phyloP scores from a whole-genome alignment of 2,329 filamentous ascomycete genomes.

The Colletotrichum cuscutae region DNA sequence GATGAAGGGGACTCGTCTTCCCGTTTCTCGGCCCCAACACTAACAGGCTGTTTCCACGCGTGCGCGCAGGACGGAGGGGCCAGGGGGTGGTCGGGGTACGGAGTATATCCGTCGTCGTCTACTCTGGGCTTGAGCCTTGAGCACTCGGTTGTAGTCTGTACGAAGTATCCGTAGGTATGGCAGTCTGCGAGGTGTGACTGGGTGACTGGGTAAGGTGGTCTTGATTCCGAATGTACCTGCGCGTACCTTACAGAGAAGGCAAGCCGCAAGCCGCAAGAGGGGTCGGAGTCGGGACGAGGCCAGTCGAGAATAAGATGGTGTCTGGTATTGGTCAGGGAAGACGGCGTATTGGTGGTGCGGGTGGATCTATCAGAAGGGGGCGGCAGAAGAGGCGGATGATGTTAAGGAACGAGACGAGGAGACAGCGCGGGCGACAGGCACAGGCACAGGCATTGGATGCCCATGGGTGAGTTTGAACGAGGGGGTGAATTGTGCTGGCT shows the following conservation, averaged over 20 bases:
- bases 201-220: not conserved
- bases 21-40: slow-evolving; percentile 6
- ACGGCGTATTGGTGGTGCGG: slow-evolving; percentile 30
- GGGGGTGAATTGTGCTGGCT: not conserved
- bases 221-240: not conserved
- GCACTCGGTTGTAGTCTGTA: too few relatives aligned
- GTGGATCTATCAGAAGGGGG: slow-evolving; percentile 21
- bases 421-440: not conserved
- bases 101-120: not conserved
- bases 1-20: slow-evolving; percentile 22
- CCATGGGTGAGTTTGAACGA: slow-evolving; percentile 16
- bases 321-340: slow-evolving; percentile 27
- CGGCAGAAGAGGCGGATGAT: slow-evolving; percentile 16
- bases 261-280: too few relatives aligned
- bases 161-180: not conserved
- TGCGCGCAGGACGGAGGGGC: slow-evolving; percentile 29
- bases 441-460: not conserved
- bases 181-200: not conserved
- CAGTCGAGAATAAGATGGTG: not conserved
- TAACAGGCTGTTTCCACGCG: slow-evolving; percentile 34
- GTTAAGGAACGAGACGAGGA: not conserved
- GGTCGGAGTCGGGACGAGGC: slow-evolving; percentile 2
- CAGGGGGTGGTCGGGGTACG: slow-evolving; percentile 23
- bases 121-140: not conserved
- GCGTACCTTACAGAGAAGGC: slow-evolving; percentile 13